Base-by-base conservation (phyloP, 345 rosid species). In the Corymbia maculata region DNA sequence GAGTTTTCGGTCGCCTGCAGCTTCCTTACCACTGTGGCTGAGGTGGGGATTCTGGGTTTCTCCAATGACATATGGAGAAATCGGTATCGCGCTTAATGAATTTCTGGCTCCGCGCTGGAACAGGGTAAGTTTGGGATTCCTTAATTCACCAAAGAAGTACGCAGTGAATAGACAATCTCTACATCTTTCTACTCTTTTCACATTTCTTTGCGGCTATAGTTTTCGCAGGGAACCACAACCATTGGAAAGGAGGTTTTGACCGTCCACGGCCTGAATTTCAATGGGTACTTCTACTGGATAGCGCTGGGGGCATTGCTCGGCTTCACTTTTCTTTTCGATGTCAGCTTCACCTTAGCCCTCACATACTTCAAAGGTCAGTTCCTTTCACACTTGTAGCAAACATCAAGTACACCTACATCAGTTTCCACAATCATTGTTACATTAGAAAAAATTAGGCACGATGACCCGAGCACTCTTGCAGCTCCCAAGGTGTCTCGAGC, bases 81-180 rank as follows among this genome's bases (percentile, higher is more conserved):
- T 95, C 44, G 99, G 95, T 6, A 86, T 96, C 84, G 88, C 95
- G 0, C 90, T 92, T 30, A 97, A 96, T 50, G 98, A 97, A 75
- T 96, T 97, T 89, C 96, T 92, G 24, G 95, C 98, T 87, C 95
- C 96, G 6, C 87, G 99, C 32, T 95, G 99, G 98, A 92, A 93
- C 51, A 89, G 93, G 92, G 98, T 96, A 87, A 85, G 57, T 75
- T 36, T 75, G 49, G 45, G 28, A 75, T 75, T 75, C 14, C 84
- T 75, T 75, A 10, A 75, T 42, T 75, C 84, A 26, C 13, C 49
- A 21, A 75, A 75, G 49, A 19, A 19, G 28, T 19, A 75, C 19
- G 15, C 84, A 19, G 28, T 75, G 49, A 10, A 75, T 75, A 1
- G 45, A 19, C 49, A 75, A 19, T 75, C 49, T 75, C 84, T 75